A percentile compares a stretch with the other conserved stretches of the same genome.
Conservation (phyloP, 257 asterid genomes). For the Thymus quinquecostatus region DNA sequence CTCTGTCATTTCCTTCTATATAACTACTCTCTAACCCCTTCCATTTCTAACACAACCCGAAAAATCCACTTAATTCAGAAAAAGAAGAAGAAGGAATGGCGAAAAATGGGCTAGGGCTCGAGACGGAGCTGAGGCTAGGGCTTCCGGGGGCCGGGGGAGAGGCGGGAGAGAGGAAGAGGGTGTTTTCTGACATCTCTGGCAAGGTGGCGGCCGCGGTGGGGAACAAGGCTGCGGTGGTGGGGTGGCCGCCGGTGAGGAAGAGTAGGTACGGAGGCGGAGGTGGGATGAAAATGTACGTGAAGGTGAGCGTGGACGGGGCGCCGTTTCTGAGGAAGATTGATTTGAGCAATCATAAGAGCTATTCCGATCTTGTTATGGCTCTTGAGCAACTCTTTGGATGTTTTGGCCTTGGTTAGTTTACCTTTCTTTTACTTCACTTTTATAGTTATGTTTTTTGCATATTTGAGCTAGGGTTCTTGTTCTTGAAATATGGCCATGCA, state of each 20-base stretch:
- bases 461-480: not conserved
- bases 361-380: slow-evolving; percentile 55
- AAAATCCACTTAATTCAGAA: not conserved
- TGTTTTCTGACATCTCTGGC: slow-evolving; percentile 45
- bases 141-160: slow-evolving; percentile 55
- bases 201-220: slow-evolving; percentile 14
- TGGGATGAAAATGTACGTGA: slow-evolving; percentile 55
- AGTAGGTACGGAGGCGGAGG: slow-evolving; percentile 30
- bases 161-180: slow-evolving; percentile 63
- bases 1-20: slow-evolving; percentile 51
- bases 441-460: too few relatives aligned
- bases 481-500: slow-evolving; percentile 27
- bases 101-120: slow-evolving; percentile 49
- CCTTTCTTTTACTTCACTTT: not conserved
- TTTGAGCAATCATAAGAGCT: slow-evolving; percentile 49
- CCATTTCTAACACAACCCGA: slow-evolving; percentile 1
- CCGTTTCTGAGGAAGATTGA: slow-evolving; percentile 83
- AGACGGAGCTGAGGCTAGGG: slow-evolving; percentile 85
- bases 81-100: slow-evolving; percentile 36
- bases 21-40: not conserved
- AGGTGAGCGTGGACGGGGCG: slow-evolving; percentile 90
- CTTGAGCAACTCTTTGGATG: slow-evolving; percentile 67
- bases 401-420: slow-evolving; percentile 51
- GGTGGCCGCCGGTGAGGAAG: slow-evolving; percentile 94
- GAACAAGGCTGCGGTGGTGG: slow-evolving; percentile 59